Evolutionary conservation across 2,329 filamentous ascomycete genomes (phyloP), one percentile per base, ranked within the genome.

Genomic region (Pseudogymnoascus sp.): DNA sequence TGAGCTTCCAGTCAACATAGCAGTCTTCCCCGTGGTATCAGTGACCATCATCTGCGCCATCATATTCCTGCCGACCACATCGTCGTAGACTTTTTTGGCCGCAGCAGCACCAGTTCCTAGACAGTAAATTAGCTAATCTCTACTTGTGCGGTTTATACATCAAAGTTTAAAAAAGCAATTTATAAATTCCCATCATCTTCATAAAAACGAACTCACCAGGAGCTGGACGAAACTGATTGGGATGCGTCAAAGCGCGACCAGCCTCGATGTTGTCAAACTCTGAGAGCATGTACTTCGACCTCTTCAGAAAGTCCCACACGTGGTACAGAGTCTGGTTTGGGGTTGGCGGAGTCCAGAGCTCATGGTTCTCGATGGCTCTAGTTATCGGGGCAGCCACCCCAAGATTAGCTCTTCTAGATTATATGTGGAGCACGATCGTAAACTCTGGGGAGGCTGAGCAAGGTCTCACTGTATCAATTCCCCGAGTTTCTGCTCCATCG

Each of bases 261-360:
- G 69, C 69, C 16, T 70, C 69, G 61, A 77, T 73, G 43, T 75
- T 76, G 16, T 78, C 75, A 23, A 79, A 71, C 71, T 78, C 76
- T 5, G 70, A 71, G 66, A 77, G 72, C 70, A 78, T 77, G 65
- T 78, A 78, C 38, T 72, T 68, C n/a, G 75, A 76, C 37, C 76
- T 73, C 63, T 70, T 73, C 53, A 75, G 74, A 66, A 78, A 79
- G 66, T 78, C 76, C 75, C 75, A 79, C 34, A 77, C 66, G 66
- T 76, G 70, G 62, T 69, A 75, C 42, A 79, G 72, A 14, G 73
- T 72, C 16, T 69, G 67, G 63, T 74, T 69, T 34, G 69, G 69
- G 14, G 66, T 67, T n/a, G 68, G 68, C 28, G 66, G 63, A 60
- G 18, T 59, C 65, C 63, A 69, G 23, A 61, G 56, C 4, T 66